Evolutionary conservation across 306 rosid species (phyloP), one percentile per base, ranked within the genome.

Genomic region (Oxytropis ochrocephala): DNA sequence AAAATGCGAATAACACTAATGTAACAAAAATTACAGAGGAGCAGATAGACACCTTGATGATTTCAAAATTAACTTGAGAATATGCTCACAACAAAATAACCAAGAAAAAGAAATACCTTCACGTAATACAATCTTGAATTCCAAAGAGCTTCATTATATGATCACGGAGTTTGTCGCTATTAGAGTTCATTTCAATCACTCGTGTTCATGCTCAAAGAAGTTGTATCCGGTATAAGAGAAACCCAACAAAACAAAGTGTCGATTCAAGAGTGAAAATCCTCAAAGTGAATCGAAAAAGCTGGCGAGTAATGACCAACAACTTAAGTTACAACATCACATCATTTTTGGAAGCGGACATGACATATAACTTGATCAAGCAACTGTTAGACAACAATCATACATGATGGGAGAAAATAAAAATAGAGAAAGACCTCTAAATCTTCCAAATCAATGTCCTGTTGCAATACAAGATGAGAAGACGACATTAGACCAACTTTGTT

Each of bases 121-220:
- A n/a, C 89, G 91, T 76, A 95, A 74, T 73, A 95, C 97, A 84
- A 91, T 89, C 87, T 91, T 91, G 90, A 91, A 95, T 71, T 95
- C 99, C 47, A n/a, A n/a, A 95, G 62, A 69, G 91, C 97, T 85
- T 95, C 99, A 64, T 95, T 95, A 78, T 84, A 95, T 56, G 99
- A 91, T 77, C 83, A 96, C 55, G 91, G 65, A 95, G 96, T 69
- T 84, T 89, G 77, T 95, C 99, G 41, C 97, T 77, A 69, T 95
- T 95, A 58, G 92, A 87, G 74, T 91, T 95, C 92, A 83, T 87
- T 83, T 95, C 97, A 62, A 85, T 82, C 33, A 95, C 84, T 95
- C 99, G 64, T 87, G 95, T 75, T 95, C 99, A 33, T 91, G 96
- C 83, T 95, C 99, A n/a, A 59, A 92, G 88, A 77, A 95, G 91